phyloP scores from a whole-genome alignment of 1,284 basidiomycete species.

The Cerrena zonata region DNA sequence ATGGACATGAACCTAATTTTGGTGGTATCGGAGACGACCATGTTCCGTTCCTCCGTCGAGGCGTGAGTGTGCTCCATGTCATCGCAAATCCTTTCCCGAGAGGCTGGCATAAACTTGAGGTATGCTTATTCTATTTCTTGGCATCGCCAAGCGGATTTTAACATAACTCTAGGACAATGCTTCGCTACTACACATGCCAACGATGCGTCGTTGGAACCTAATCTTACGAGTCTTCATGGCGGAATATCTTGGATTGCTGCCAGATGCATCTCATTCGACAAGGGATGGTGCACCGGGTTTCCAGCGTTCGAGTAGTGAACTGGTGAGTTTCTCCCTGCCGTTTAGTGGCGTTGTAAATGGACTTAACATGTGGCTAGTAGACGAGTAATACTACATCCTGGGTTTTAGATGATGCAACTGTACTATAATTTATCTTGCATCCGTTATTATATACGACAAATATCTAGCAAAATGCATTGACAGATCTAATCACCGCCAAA shows the following conservation, averaged over 20 bases:
- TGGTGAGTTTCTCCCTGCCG: neutral
- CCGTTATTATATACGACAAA: too few species aligned
- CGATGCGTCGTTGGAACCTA: slow-evolving; percentile 85
- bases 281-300: neutral
- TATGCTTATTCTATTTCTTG: slow-evolving; percentile 31
- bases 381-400: neutral
- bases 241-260: slow-evolving; percentile 80
- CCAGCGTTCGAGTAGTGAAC: neutral
- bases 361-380: slow-evolving; percentile 7
- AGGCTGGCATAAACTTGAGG: slow-evolving; percentile 85
- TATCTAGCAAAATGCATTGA: too few species aligned
- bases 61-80: slow-evolving; percentile 87
- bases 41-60: slow-evolving; percentile 78
- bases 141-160: neutral
- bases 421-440: neutral
- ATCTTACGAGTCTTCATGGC: slow-evolving; percentile 83
- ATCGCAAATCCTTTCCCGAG: slow-evolving; percentile 86
- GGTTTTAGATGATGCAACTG: neutral
- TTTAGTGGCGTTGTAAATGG: too few species aligned
- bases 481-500: too few species aligned
- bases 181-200: slow-evolving; percentile 77
- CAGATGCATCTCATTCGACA: slow-evolving; percentile 22
- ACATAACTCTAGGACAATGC: slow-evolving; percentile 70
- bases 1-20: slow-evolving; percentile 33
- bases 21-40: slow-evolving; percentile 91